A percentile compares a stretch with the other conserved stretches of the same genome.
Conservation (phyloP, 768 basidiomycete genomes). For the Russula griseocarnosa region DNA sequence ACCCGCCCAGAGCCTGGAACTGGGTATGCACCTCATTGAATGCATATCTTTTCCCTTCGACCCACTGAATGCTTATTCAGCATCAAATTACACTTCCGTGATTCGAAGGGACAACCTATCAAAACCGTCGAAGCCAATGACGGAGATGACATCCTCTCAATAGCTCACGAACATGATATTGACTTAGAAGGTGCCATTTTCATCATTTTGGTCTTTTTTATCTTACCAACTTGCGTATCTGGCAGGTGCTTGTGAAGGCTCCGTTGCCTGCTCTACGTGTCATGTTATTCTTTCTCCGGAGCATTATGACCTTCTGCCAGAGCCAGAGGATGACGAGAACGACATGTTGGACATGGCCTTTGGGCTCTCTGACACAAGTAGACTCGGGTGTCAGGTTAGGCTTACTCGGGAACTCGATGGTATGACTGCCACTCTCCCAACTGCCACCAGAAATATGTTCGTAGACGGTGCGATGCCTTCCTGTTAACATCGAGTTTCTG, state of each 20-base stretch:
- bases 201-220: background rate
- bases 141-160: conserved; percentile 85
- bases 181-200: conserved; percentile 77
- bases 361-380: conserved; percentile 90
- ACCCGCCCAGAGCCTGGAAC: conserved; percentile 64
- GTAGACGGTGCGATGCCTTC: conserved; percentile 66
- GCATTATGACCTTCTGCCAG: conserved; percentile 80
- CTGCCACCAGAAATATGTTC: conserved; percentile 96
- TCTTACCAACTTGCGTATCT: conserved; percentile 2
- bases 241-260: conserved; percentile 93
- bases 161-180: conserved; percentile 94
- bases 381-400: conserved; percentile 73
- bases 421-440: conserved; percentile 76
- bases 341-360: conserved; percentile 99
- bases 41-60: too few species aligned
- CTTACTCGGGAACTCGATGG: conserved; percentile 82
- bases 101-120: conserved; percentile 76
- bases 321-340: conserved; percentile 97
- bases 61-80: conserved; percentile 40
- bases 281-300: conserved; percentile 84
- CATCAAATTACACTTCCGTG: conserved; percentile 86
- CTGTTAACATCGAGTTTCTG: background rate
- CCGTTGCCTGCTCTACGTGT: conserved; percentile 95
- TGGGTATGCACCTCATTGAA: conserved; percentile 44
- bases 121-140: conserved; percentile 90